Percentiles rank a stretch among this genome's conserved stretches.
Conservation (phyloP, 306 rosid species). For the Biancaea sappan region DNA sequence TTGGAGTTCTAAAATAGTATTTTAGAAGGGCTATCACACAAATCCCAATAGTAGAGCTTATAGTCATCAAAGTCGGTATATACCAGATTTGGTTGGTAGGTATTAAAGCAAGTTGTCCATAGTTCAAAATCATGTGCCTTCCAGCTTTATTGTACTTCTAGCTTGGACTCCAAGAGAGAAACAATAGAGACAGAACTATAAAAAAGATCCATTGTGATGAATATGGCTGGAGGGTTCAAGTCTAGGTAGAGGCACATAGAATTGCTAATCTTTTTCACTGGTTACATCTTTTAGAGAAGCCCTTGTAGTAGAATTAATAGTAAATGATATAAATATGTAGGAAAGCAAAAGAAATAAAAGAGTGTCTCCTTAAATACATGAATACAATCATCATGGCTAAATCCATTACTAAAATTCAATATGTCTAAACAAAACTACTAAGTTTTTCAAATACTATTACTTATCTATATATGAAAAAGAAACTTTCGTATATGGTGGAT, state of each 20-base stretch:
- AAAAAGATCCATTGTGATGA: conserved; percentile 75
- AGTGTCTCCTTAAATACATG: too few species aligned
- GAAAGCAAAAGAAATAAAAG: conserved; percentile 14
- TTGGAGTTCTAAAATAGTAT: conserved; percentile 67
- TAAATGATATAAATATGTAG: not conserved
- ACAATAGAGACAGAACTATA: conserved; percentile 70
- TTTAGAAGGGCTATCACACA: conserved; percentile 65
- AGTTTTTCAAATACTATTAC: not conserved
- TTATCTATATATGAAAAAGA: conserved; percentile 6
- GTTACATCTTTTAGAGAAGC: conserved; percentile 50
- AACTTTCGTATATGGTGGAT: not conserved
- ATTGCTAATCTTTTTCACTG: conserved; percentile 57
- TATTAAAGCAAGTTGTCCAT: conserved; percentile 82
- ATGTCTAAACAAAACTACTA: conserved; percentile 2
- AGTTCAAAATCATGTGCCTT: conserved; percentile 92
- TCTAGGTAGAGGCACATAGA: conserved; percentile 86
- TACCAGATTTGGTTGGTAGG: conserved; percentile 76
- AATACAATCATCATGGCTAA: not conserved
- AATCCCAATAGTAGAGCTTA: conserved; percentile 84
- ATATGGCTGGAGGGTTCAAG: conserved; percentile 75
- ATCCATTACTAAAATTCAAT: not conserved
- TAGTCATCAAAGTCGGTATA: conserved; percentile 89
- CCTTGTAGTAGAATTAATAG: conserved; percentile 47
- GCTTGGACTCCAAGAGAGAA: conserved; percentile 60
- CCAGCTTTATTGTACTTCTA: conserved; percentile 68